Conservation (phyloP, 495 filamentous ascomycete species). For the Tricharina praecox region DNA sequence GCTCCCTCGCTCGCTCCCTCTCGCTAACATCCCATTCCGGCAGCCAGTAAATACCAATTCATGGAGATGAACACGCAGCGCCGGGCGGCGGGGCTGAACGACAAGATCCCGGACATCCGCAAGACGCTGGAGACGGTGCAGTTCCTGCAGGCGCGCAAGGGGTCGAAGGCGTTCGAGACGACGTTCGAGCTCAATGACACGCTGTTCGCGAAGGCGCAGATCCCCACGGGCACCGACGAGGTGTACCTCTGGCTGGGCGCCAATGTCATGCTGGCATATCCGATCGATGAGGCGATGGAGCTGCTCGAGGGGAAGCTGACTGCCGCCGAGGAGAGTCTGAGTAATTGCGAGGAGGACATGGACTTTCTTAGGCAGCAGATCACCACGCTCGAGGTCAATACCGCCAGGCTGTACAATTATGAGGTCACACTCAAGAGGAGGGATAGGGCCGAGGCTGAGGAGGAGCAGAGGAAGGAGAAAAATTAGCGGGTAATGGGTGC, state of each 20-base stretch:
- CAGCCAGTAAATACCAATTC: constrained; percentile 82
- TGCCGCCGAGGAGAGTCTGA: constrained; percentile 60
- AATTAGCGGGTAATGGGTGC: not conserved
- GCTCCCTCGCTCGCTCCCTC: not conserved
- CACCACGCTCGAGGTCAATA: constrained; percentile 95
- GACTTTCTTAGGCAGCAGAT: constrained; percentile 95
- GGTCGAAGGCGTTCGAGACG: constrained; percentile 52
- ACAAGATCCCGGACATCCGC: constrained; percentile 92
- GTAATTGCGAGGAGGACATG: constrained; percentile 85
- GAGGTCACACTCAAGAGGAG: constrained; percentile 87
- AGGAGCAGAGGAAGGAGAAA: constrained; percentile 12
- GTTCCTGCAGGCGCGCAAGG: constrained; percentile 52
- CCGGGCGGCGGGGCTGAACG: constrained; percentile 63
- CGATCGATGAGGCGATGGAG: constrained; percentile 65
- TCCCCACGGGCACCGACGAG: constrained; percentile 56
- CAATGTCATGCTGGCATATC: constrained; percentile 95
- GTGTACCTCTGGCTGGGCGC: constrained; percentile 94
- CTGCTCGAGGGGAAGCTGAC: constrained; percentile 62
- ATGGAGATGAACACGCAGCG: constrained; percentile 90
- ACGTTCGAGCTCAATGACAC: constrained; percentile 96
- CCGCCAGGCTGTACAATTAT: constrained; percentile 96
- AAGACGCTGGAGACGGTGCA: constrained; percentile 90
- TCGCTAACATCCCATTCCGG: not conserved
- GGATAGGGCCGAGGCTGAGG: constrained; percentile 39
- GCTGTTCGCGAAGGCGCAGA: constrained; percentile 69